Conservation (phyloP, 2,329 filamentous ascomycete species). For the Tolypocladium ovalisporum region DNA sequence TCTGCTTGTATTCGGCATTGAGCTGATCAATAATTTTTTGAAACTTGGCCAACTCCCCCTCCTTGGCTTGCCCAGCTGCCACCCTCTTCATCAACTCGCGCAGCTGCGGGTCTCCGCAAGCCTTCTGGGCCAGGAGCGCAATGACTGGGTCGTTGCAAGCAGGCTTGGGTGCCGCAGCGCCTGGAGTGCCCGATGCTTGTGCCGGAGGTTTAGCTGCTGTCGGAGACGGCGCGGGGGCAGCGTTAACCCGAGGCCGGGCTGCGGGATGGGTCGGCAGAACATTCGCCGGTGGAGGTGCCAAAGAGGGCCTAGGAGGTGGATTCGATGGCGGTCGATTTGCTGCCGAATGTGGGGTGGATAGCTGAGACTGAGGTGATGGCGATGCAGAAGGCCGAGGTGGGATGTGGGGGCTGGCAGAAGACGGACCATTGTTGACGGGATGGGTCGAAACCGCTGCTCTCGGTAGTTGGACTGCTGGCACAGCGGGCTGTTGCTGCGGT, state of each 20-base stretch:
- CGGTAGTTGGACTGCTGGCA: background rate
- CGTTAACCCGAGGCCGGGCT: conserved; percentile 17
- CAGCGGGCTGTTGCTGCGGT: conserved; percentile 5
- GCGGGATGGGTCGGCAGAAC: conserved; percentile 7
- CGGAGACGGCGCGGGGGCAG: conserved; percentile 7
- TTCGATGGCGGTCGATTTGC: conserved; percentile 11
- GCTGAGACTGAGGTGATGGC: conserved; percentile 7
- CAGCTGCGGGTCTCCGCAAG: conserved; percentile 60
- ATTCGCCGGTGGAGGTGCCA: conserved; percentile 8
- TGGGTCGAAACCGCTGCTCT: background rate
- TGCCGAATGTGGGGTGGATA: conserved; percentile 10
- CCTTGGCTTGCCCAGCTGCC: conserved; percentile 61
- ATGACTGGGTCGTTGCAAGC: conserved; percentile 62
- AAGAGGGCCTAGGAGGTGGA: conserved; percentile 8
- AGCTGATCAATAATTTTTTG: conserved; percentile 74
- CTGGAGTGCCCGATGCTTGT: background rate
- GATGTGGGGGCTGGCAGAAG: conserved; percentile 1
- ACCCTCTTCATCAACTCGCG: conserved; percentile 77
- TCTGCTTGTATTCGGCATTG: conserved; percentile 47
- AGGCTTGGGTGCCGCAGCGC: conserved; percentile 11
- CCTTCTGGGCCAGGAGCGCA: conserved; percentile 64
- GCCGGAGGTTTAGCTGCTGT: background rate
- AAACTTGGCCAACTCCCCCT: conserved; percentile 62
- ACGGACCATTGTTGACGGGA: conserved; percentile 1
- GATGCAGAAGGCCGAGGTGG: conserved; percentile 2